phyloP scores from a whole-genome alignment of 2,329 filamentous ascomycete genomes.

The Colletotrichum plurivorum region DNA sequence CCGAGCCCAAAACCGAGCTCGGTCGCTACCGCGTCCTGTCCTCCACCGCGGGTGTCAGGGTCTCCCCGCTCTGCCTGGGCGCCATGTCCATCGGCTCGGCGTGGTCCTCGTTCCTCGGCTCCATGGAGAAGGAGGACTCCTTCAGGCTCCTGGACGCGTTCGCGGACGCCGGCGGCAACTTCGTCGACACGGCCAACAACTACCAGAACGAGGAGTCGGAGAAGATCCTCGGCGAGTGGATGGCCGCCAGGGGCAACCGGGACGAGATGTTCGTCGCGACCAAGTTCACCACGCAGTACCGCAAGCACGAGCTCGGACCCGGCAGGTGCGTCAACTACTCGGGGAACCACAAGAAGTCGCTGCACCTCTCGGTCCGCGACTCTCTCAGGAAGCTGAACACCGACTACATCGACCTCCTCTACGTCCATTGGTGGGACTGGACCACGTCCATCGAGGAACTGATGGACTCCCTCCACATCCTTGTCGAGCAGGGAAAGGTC shows the following conservation, averaged over 20 bases:
- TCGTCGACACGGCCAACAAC: conserved; percentile 75
- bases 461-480: conserved; percentile 57
- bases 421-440: conserved; percentile 61
- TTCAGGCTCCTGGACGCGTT: conserved; percentile 73
- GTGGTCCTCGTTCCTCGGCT: conserved; percentile 63
- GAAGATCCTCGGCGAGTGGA: conserved; percentile 71
- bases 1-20: conserved; percentile 63
- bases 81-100: conserved; percentile 67
- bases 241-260: conserved; percentile 62
- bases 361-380: conserved; percentile 59
- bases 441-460: conserved; percentile 58
- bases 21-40: conserved; percentile 67
- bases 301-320: conserved; percentile 50
- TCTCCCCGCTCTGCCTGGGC: conserved; percentile 67
- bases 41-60: conserved; percentile 63
- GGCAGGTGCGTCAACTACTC: conserved; percentile 55
- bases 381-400: conserved; percentile 62
- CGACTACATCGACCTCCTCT: conserved; percentile 60
- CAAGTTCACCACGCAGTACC: conserved; percentile 68
- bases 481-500: conserved; percentile 58
- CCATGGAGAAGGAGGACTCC: conserved; percentile 66
- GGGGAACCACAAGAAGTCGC: conserved; percentile 59
- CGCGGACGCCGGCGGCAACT: conserved; percentile 72
- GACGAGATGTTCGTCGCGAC: conserved; percentile 69
- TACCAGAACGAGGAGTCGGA: conserved; percentile 73